Evolutionary conservation across 208 protist species (phyloP).

Genomic region (Angomonas ambiguus): DNA sequence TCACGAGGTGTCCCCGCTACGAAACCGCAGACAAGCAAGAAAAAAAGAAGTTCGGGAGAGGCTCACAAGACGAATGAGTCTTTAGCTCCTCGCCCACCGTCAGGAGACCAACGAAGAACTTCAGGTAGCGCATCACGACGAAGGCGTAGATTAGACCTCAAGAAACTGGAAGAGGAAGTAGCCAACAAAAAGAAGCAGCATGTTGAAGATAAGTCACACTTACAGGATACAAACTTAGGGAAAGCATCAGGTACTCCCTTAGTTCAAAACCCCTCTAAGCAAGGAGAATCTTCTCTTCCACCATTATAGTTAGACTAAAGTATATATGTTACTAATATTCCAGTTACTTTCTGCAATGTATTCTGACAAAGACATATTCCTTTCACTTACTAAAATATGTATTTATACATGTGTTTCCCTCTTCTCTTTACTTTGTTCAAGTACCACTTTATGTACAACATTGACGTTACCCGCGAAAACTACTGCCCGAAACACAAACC

Average conservation of each 20-base stretch:
- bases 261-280: too few relatives aligned
- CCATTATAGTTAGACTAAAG: neutral
- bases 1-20: neutral
- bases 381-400: neutral
- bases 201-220: constrained; percentile 23
- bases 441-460: neutral
- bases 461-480: neutral
- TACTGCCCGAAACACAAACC: neutral
- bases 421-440: neutral
- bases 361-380: neutral
- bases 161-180: constrained; percentile 37
- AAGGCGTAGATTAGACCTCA: constrained; percentile 37
- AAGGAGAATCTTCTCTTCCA: neutral
- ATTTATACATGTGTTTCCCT: neutral
- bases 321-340: neutral
- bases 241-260: neutral
- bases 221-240: neutral
- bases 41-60: neutral
- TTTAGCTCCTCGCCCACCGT: too few relatives aligned
- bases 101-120: too few relatives aligned
- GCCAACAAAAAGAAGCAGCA: constrained; percentile 30
- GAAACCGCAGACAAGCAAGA: neutral
- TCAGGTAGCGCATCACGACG: constrained; percentile 21
- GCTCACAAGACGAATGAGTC: neutral
- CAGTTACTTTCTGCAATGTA: neutral